Conservation (phyloP, 192 early-diverging fungal species). For the Coemansia sp. region DNA sequence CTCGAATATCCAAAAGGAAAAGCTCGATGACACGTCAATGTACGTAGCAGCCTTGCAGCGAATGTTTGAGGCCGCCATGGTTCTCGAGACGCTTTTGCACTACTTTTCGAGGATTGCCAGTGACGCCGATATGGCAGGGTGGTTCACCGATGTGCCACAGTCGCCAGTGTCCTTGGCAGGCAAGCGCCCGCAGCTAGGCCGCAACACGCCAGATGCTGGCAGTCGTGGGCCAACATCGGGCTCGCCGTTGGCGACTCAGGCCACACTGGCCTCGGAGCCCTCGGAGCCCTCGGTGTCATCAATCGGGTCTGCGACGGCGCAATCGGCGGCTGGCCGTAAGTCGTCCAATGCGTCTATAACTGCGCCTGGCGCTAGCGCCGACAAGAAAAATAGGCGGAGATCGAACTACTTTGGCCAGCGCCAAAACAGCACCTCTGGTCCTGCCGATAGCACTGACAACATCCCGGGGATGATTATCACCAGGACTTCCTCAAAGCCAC, state of each 20-base stretch:
- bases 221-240: constrained; percentile 17
- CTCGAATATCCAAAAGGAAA: constrained; percentile 58
- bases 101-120: constrained; percentile 56
- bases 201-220: constrained; percentile 18
- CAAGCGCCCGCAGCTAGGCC: constrained; percentile 29
- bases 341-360: constrained; percentile 50
- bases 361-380: constrained; percentile 15
- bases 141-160: constrained; percentile 50
- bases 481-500: constrained; percentile 21
- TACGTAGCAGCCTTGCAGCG: constrained; percentile 51
- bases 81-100: constrained; percentile 37
- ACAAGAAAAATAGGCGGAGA: constrained; percentile 45
- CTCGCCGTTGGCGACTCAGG: constrained; percentile 34
- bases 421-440: constrained; percentile 28
- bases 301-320: constrained; percentile 27
- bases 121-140: constrained; percentile 49
- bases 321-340: constrained; percentile 29
- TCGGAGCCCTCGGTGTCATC: constrained; percentile 37
- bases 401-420: constrained; percentile 58
- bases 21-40: constrained; percentile 49
- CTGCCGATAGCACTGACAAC: constrained; percentile 20
- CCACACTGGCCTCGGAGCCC: constrained; percentile 30
- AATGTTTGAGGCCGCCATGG: constrained; percentile 50
- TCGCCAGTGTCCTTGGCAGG: constrained; percentile 41
- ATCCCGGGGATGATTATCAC: constrained; percentile 18